Evolutionary conservation across 2,329 filamentous ascomycete species (phyloP), one percentile per base, ranked within the genome.

Genomic region (Trichoderma guizhouense): DNA sequence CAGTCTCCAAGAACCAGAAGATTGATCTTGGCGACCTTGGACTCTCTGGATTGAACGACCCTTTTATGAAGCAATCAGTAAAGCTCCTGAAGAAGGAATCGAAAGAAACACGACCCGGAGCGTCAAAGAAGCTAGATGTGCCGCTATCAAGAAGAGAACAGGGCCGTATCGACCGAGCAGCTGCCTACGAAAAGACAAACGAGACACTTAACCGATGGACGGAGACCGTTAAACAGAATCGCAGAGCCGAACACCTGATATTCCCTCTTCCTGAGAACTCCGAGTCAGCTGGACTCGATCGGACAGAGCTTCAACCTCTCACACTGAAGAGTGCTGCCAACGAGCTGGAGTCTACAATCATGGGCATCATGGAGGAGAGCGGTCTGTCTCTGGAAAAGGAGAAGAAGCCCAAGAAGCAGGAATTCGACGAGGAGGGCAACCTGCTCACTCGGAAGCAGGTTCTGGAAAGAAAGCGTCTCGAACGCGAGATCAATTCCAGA

Each of bases 171-270:
- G 92, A 97, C 77, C 93, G 96, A 66, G 85, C 86, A 67, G 94
- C 90, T 28, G 96, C 96, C 3, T 97, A 95, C 76, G 90, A 94
- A 43, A 95, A 97, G 84, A 95, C 94, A 65, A 97, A 97, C 77
- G 92, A 98, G 81, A 95, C 94, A 0, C 85, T 99, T 30, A 90
- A 93, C 74, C 90, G 94, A 76, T 99, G 96, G 96, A 92, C 92
- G 36, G 95, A 98, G 73, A 98, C 96, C 0, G 94, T 99, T 78
- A 97, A 98, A 83, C 90, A 93, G 36, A 98, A 98, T 81, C 92
- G 96, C 72, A 89, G 94, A 76, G 95, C 95, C 1, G 96, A 98
- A 74, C 94, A 97, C 80, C 85, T 99, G 14, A 86, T 91, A 24
- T 99, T 99, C 78, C 96, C 96, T 6, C 86, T 98, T 0, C 88